Conservation (phyloP, 2,329 filamentous ascomycete genomes). For the Truncatella angustata region DNA sequence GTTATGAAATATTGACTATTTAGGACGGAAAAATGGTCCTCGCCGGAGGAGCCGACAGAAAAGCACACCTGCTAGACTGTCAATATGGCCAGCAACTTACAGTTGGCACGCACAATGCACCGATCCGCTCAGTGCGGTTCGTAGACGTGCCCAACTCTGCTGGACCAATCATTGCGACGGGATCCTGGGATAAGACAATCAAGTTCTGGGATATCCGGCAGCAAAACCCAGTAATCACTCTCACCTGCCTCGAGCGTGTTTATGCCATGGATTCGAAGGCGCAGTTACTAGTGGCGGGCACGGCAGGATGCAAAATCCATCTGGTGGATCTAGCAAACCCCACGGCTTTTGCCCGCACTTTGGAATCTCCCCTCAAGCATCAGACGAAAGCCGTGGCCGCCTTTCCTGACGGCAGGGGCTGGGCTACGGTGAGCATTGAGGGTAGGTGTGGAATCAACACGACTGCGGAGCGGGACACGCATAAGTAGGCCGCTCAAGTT, state of each 20-base stretch:
- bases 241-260: conserved; percentile 50
- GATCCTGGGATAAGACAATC: conserved; percentile 56
- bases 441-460: conserved; percentile 24
- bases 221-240: conserved; percentile 35
- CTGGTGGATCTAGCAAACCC: conserved; percentile 30
- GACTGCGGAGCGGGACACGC: conserved; percentile 17
- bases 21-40: conserved; percentile 32
- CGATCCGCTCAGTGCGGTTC: conserved; percentile 32
- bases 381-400: conserved; percentile 28
- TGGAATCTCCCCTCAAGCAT: conserved; percentile 21
- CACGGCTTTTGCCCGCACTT: conserved; percentile 13
- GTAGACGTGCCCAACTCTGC: conserved; percentile 23
- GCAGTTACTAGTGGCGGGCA: conserved; percentile 27
- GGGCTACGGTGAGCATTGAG: conserved; percentile 28
- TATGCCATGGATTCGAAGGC: conserved; percentile 32
- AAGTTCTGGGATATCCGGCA: conserved; percentile 57
- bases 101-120: conserved; percentile 27
- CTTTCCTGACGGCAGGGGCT: conserved; percentile 26
- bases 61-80: conserved; percentile 27
- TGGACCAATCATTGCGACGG: conserved; percentile 28
- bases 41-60: conserved; percentile 31
- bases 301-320: conserved; percentile 29
- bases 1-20: too few species aligned
- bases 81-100: conserved; percentile 23
- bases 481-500: conserved; percentile 14